Evolutionary conservation across 2,329 filamentous ascomycete genomes (phyloP), one percentile per base, ranked within the genome.

Genomic region (Teratosphaeria pseudoeucalypti): DNA sequence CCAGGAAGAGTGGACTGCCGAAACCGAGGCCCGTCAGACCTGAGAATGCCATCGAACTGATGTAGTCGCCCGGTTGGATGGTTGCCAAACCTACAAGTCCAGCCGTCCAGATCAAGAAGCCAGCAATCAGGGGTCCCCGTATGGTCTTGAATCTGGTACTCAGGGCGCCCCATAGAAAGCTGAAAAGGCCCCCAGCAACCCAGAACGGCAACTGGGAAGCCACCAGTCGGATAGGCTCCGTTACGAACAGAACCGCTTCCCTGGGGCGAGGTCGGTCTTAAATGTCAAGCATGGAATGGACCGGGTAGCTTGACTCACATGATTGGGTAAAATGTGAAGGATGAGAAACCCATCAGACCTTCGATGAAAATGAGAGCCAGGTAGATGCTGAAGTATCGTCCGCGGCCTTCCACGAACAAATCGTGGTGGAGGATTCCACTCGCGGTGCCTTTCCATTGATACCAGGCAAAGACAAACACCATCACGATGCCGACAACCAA

Each of bases 401-500:
- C 61, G 6, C 57, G 53, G 23, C 55, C 59, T 26, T 58, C 60
- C 12, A 34, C 26, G 52, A 64, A 66, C 1, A 65, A 58, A 9
- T 64, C 63, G 39, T 64, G 64, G 37, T 63, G 57, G 1, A 63
- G 55, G 12, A 66, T 61, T 16, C 64, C 64, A 16, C 56, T 61
- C n/a, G 12, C 54, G 12, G 63, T 64, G 0, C 57, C 63, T 34
- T 60, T 61, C 56, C 58, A 62, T 52, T 66, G 63, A 49, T 63
- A 65, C 3, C 62, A 63, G 43, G 65, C 68, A 59, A 74, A 74
- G 7, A 61, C 60, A 16, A 73, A 64, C 12, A 74, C 57, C 3
- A 65, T 66, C n/a, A 66, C 64, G 57, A 72, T 68, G 2, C 72
- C 71, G 49, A 62, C 63, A 19, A 73, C 67, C 0, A 74, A 61